Base-by-base conservation (phyloP, 78 protist species). In the Dictyostelium citrinum region DNA sequence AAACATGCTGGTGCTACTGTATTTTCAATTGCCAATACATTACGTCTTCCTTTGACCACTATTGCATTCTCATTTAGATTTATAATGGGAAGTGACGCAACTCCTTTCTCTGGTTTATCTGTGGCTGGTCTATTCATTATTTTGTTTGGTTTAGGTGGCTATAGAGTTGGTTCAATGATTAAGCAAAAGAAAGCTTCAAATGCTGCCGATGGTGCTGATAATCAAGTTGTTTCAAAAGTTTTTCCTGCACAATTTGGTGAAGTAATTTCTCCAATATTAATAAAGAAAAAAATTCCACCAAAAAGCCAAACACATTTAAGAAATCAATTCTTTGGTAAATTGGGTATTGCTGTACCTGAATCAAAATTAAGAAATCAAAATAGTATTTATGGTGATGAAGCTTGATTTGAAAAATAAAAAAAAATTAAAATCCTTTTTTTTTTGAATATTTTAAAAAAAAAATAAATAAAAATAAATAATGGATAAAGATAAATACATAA, bases 1-100 rank as follows among this genome's bases (percentile, higher is more conserved):
- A 86, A 86, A 35, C 61, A 86, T n/a, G 92, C 92, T 27, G 92
- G 92, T 86, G 92, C 92, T 35, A 86, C 92, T 20, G 84, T 86
- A 41, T 86, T 75, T 27, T 76, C 84, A 10, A 86, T 86, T 76
- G 92, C 92, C 51, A 86, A 86, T 71, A 86, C 92, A 9, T 74
- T 86, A 8, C 55, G 92, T 43, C 64, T 86, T 3, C 92, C 92
- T 39, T 31, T 86, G 9, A 86, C 92, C 8, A 86, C 76, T 51
- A 77, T 77, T 58, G 92, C 64, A n/a, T 86, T 77, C 78, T 74
- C 92, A 5, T 27, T 86, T 31, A 20, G 58, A 17, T 86, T 86
- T 10, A 46, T 86, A n/a, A 74, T 84, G 68, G 79, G 79, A 0
- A 24, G 20, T 9, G 33, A 67, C 1, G 1, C 46, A 3, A 5